A percentile compares a stretch with the other conserved stretches of the same genome.
phyloP scores from a whole-genome alignment of 257 asterid genomes.

The Linaria vulgaris region DNA sequence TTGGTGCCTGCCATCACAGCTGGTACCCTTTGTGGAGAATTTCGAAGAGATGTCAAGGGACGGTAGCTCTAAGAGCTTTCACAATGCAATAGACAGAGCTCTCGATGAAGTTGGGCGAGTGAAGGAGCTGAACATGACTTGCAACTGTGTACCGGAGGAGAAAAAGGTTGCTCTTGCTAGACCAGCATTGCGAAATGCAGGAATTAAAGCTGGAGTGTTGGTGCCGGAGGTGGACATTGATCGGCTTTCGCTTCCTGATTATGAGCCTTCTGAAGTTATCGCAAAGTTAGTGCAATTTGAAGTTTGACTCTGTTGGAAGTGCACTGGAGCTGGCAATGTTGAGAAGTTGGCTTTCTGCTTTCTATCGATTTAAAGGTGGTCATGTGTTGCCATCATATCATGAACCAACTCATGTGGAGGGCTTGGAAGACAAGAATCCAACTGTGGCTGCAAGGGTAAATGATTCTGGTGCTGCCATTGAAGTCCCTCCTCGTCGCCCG shows the following conservation, averaged over 20 bases:
- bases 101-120: conserved; percentile 50
- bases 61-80: conserved; percentile 37
- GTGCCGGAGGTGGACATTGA: conserved; percentile 51
- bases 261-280: conserved; percentile 43
- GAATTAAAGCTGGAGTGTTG: conserved; percentile 46
- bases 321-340: conserved; percentile 48
- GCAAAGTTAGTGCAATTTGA: conserved; percentile 23
- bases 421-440: conserved; percentile 51
- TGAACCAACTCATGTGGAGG: conserved; percentile 55
- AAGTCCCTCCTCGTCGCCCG: conserved; percentile 43
- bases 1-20: conserved; percentile 69
- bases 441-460: conserved; percentile 7
- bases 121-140: conserved; percentile 45
- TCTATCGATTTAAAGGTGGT: conserved; percentile 44
- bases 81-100: conserved; percentile 48
- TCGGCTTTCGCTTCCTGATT: conserved; percentile 39
- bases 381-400: conserved; percentile 29
- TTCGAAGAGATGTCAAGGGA: conserved; percentile 42
- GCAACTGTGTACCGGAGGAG: conserved; percentile 47
- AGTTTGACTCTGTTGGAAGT: conserved; percentile 27
- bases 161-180: conserved; percentile 36
- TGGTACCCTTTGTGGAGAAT: conserved; percentile 55
- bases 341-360: conserved; percentile 64
- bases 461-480: conserved; percentile 37
- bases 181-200: conserved; percentile 49